Conservation (phyloP, 345 rosid species). For the Capsella bursapastoris region DNA sequence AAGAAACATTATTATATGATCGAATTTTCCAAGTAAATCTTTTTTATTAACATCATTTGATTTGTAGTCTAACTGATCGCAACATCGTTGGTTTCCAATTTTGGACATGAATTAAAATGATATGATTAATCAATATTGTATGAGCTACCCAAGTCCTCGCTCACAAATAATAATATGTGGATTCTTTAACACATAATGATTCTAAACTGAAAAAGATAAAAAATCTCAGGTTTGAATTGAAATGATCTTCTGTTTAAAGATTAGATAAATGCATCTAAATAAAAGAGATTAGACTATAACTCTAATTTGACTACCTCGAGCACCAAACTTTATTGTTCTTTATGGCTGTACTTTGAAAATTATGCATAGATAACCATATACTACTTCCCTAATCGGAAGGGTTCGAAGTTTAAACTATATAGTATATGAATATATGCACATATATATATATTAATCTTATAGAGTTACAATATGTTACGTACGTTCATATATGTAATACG, state of each 20-base stretch:
- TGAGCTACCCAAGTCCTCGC: neutral
- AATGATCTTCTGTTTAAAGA: neutral
- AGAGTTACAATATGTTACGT: slow-evolving; percentile 14
- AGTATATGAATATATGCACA: neutral
- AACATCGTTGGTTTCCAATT: neutral
- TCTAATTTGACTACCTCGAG: slow-evolving; percentile 35
- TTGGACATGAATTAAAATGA: neutral
- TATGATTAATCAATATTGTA: neutral
- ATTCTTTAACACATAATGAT: neutral
- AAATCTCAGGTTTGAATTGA: neutral
- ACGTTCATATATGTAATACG: slow-evolving; percentile 22
- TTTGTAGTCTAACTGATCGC: neutral
- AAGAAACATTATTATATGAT: neutral
- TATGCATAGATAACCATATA: slow-evolving; percentile 22
- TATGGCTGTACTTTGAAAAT: neutral
- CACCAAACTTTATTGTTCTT: slow-evolving; percentile 35
- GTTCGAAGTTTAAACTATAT: slow-evolving; percentile 14
- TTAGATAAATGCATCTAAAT: neutral
- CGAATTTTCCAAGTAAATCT: neutral
- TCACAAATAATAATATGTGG: neutral
- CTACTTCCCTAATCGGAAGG: neutral
- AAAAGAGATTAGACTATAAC: slow-evolving; percentile 8
- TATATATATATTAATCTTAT: neutral
- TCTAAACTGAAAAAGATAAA: neutral
- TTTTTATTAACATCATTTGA: neutral